Conservation (phyloP, 345 rosid genomes). For the Carallia pectinifolia region DNA sequence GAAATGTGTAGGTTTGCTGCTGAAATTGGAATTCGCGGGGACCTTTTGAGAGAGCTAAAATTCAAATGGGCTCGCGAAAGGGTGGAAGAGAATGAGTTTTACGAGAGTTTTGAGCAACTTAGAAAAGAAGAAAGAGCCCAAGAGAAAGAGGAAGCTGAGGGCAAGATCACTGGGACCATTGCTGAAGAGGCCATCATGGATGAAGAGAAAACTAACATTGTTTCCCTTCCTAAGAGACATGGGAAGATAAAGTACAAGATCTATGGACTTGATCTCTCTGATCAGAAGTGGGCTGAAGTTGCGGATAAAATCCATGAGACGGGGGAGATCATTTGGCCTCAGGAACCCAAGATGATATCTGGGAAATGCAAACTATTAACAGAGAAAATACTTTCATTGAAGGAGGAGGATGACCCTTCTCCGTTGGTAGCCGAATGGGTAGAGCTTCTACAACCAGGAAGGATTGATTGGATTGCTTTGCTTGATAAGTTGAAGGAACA, state of each 20-base stretch:
- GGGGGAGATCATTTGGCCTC: constrained; percentile 56
- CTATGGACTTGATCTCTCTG: constrained; percentile 89
- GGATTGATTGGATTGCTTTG: constrained; percentile 79
- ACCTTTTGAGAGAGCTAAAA: constrained; percentile 81
- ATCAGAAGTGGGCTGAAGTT: constrained; percentile 68
- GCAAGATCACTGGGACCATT: constrained; percentile 21
- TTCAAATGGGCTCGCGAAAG: constrained; percentile 86
- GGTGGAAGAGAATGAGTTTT: constrained; percentile 84
- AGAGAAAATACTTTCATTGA: constrained; percentile 64
- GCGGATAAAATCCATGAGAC: constrained; percentile 69
- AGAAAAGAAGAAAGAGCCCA: constrained; percentile 38
- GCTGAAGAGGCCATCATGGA: constrained; percentile 23
- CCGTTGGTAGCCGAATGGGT: constrained; percentile 64
- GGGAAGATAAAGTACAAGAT: constrained; percentile 85
- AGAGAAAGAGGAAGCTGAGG: constrained; percentile 33
- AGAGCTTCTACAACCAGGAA: constrained; percentile 71
- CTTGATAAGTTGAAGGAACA: constrained; percentile 59
- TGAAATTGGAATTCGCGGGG: constrained; percentile 85
- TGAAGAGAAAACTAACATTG: constrained; percentile 39
- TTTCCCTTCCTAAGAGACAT: constrained; percentile 75
- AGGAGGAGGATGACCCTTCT: constrained; percentile 69
- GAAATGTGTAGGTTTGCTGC: constrained; percentile 89
- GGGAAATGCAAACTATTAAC: constrained; percentile 68
- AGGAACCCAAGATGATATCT: constrained; percentile 65
- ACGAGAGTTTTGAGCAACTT: constrained; percentile 44